A percentile compares a stretch with the other conserved stretches of the same genome.
Conservation (phyloP, 495 filamentous ascomycete species). For the Glarea lozoyensis region DNA sequence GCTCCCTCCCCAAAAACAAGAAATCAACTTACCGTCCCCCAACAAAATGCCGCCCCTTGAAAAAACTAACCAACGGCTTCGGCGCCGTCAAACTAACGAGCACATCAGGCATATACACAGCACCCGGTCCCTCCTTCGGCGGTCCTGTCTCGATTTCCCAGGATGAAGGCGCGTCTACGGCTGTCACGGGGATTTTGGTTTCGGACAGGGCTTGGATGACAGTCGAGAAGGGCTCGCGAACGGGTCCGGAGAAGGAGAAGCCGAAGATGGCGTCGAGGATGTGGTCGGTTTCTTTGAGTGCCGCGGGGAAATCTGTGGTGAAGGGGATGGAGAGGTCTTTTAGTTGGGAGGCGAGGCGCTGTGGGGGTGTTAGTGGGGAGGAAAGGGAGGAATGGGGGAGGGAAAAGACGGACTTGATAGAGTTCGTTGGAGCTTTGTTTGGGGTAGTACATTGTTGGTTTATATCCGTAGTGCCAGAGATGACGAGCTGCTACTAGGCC, state of each 20-base stretch:
- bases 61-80: slow-evolving; percentile 83
- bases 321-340: slow-evolving; percentile 76
- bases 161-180: slow-evolving; percentile 85
- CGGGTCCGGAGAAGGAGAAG: slow-evolving; percentile 87
- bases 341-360: slow-evolving; percentile 79
- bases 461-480: slow-evolving; percentile 89
- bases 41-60: slow-evolving; percentile 79
- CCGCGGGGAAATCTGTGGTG: slow-evolving; percentile 64
- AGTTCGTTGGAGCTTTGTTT: slow-evolving; percentile 84
- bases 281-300: slow-evolving; percentile 61
- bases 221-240: slow-evolving; percentile 79
- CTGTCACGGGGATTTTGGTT: slow-evolving; percentile 66
- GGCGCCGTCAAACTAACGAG: slow-evolving; percentile 89
- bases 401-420: slow-evolving; percentile 52
- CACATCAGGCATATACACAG: slow-evolving; percentile 65
- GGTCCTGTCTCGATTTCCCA: slow-evolving; percentile 90
- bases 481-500: slow-evolving; percentile 93
- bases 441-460: slow-evolving; percentile 85
- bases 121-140: slow-evolving; percentile 66
- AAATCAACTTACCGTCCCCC: slow-evolving; percentile 53
- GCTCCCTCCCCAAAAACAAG: background rate
- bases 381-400: background rate
- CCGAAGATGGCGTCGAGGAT: slow-evolving; percentile 94
- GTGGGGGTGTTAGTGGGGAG: slow-evolving; percentile 4
- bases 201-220: slow-evolving; percentile 70